phyloP scores from a whole-genome alignment of 2,329 filamentous ascomycete species.

The Calonectria hongkongensis region DNA sequence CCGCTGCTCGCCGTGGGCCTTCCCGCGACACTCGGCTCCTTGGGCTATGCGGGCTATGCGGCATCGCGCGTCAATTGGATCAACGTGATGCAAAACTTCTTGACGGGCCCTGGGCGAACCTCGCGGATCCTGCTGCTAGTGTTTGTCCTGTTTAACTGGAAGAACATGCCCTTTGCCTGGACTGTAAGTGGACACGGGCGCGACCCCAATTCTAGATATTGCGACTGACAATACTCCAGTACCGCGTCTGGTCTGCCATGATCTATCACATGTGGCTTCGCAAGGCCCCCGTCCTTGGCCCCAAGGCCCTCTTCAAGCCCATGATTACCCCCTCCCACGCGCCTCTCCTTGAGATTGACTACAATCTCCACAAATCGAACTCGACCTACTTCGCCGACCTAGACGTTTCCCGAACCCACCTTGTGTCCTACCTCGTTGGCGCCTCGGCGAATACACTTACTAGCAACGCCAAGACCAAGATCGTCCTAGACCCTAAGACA shows the following conservation, averaged over 20 bases:
- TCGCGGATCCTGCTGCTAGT: constrained; percentile 72
- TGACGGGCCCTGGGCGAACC: constrained; percentile 72
- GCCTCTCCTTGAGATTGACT: constrained; percentile 86
- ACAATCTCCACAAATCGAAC: constrained; percentile 90
- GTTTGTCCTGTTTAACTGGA: constrained; percentile 80
- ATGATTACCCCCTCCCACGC: constrained; percentile 80
- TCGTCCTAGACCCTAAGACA: constrained; percentile 70
- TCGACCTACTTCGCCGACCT: constrained; percentile 92
- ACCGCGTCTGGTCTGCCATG: constrained; percentile 76
- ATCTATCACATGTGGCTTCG: constrained; percentile 72
- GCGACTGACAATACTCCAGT: constrained; percentile 60
- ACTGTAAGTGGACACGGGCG: constrained; percentile 73
- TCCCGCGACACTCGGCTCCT: constrained; percentile 63
- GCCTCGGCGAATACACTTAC: constrained; percentile 73
- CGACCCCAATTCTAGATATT: background rate
- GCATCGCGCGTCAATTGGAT: constrained; percentile 67
- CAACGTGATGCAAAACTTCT: constrained; percentile 63
- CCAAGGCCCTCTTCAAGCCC: constrained; percentile 83
- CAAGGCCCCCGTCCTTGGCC: constrained; percentile 68
- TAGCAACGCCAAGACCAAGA: constrained; percentile 67
- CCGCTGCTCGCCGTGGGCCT: constrained; percentile 58
- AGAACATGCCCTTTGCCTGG: constrained; percentile 85
- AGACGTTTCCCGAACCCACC: constrained; percentile 87
- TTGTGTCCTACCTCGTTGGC: constrained; percentile 81
- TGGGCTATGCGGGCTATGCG: constrained; percentile 71